These are phyloP conservation scores for Suillus subalutaceus DNA, from an alignment of 768 basidiomycete genomes.

Conservation along the genomic window DNA sequence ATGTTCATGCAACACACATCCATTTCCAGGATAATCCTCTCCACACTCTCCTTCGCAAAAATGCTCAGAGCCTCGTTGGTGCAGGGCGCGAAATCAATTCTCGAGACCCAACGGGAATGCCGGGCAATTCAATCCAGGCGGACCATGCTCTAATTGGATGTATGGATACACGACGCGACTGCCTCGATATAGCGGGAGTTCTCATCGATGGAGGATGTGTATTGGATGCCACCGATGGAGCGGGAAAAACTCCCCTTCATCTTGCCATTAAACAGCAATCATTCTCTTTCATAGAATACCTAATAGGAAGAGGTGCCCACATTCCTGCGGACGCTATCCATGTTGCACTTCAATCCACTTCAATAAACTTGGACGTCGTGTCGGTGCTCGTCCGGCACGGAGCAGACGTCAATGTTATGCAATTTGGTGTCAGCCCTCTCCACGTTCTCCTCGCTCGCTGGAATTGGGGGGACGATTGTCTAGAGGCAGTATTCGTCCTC, in stretches of 20 bases:
- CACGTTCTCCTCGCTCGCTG: not conserved
- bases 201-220: not conserved
- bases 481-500: not conserved
- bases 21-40: not conserved
- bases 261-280: not conserved
- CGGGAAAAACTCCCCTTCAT: not conserved
- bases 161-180: not conserved
- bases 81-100: constrained; percentile 14
- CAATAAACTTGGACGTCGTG: not conserved
- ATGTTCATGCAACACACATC: not conserved
- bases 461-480: not conserved
- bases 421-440: not conserved
- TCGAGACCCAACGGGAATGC: not conserved
- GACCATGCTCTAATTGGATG: not conserved
- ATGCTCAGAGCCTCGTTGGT: not conserved
- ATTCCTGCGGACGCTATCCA: not conserved
- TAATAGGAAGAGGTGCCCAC: not conserved
- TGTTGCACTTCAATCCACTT: not conserved
- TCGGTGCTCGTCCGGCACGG: not conserved
- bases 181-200: not conserved
- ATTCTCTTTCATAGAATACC: not conserved
- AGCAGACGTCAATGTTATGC: not conserved
- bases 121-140: not conserved
- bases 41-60: not conserved
- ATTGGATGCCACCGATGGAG: not conserved